Conservation (phyloP, 805 yeast species). For the Grigorovia transvaalensis region DNA sequence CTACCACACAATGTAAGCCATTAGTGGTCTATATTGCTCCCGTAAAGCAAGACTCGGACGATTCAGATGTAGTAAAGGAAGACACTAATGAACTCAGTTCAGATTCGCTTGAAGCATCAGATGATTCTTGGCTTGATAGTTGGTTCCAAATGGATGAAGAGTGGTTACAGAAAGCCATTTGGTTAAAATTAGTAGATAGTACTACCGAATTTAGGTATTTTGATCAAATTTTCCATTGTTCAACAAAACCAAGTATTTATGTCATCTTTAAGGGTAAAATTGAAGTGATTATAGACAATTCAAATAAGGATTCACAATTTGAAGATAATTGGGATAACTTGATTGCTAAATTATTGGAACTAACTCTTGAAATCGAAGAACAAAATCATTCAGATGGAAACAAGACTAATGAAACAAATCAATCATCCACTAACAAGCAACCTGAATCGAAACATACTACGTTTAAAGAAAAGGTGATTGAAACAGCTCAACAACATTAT, state of each 20-base stretch:
- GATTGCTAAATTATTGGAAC: background rate
- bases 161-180: constrained; percentile 21
- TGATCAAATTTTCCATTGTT: constrained; percentile 44
- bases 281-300: constrained; percentile 31
- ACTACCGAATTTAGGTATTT: constrained; percentile 39
- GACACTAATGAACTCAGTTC: background rate
- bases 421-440: background rate
- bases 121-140: constrained; percentile 21
- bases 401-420: background rate
- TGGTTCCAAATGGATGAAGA: constrained; percentile 16
- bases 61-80: background rate
- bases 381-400: constrained; percentile 13
- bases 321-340: constrained; percentile 4
- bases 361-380: constrained; percentile 6
- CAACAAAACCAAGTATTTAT: constrained; percentile 45
- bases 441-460: constrained; percentile 10
- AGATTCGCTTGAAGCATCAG: constrained; percentile 6
- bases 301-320: background rate
- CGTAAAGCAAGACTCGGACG: constrained; percentile 14
- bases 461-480: constrained; percentile 17
- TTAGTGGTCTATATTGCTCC: constrained; percentile 29
- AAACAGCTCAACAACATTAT: constrained; percentile 21
- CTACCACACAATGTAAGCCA: constrained; percentile 29
- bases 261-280: constrained; percentile 41
- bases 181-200: constrained; percentile 33